These are phyloP conservation scores for Bryoglossum gracile DNA, from an alignment of 495 filamentous ascomycete species.

Conservation along the genomic window DNA sequence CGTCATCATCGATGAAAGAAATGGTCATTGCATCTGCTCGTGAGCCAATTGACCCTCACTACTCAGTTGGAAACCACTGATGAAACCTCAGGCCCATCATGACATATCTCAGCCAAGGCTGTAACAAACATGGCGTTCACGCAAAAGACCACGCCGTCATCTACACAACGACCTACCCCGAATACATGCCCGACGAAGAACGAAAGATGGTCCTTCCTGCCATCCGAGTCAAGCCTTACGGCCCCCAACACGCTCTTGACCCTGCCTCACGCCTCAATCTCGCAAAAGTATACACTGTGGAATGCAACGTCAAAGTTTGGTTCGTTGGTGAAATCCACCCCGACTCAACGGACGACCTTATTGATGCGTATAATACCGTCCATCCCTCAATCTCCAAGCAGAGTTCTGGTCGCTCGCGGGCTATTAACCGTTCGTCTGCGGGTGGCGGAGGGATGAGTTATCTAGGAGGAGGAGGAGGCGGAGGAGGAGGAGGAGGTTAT, in stretches of 20 bases:
- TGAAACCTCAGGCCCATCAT: slow-evolving; percentile 3
- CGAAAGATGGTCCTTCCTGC: not conserved
- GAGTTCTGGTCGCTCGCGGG: too few species aligned
- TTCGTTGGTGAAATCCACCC: not conserved
- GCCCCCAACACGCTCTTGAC: slow-evolving; percentile 1
- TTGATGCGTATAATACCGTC: too few species aligned
- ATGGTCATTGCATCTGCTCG: slow-evolving; percentile 16
- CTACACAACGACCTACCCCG: slow-evolving; percentile 4
- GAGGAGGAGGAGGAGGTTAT: too few species aligned
- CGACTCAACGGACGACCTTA: too few species aligned
- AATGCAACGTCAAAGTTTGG: slow-evolving; percentile 15
- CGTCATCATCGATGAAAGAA: slow-evolving; percentile 10
- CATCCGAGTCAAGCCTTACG: not conserved
- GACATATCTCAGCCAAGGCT: slow-evolving; percentile 8
- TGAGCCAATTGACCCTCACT: slow-evolving; percentile 4
- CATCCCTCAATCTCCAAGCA: too few species aligned
- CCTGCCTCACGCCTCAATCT: slow-evolving; percentile 6
- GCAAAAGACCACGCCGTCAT: slow-evolving; percentile 11
- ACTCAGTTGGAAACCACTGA: not conserved
- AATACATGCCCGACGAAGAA: not conserved
- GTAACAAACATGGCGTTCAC: slow-evolving; percentile 11
- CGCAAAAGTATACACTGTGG: slow-evolving; percentile 14
- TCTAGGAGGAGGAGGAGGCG: too few species aligned
- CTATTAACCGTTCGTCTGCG: too few species aligned
- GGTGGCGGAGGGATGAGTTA: too few species aligned